Conservation (phyloP, 495 filamentous ascomycete species). For the Aspergillus saccharolyticus region DNA sequence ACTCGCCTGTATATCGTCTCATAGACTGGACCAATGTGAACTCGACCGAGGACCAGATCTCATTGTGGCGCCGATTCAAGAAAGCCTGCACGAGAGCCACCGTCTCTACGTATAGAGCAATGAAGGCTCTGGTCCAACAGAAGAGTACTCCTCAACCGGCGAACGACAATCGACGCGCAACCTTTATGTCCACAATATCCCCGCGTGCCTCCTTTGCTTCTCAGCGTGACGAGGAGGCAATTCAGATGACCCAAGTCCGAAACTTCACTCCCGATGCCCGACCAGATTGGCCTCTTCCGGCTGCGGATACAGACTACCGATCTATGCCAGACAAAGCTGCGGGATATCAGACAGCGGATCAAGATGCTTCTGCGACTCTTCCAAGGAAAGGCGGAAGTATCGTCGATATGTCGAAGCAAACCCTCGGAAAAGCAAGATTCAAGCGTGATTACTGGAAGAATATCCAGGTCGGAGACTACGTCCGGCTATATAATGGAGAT, state of each 20-base stretch:
- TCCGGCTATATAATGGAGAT: constrained; percentile 94
- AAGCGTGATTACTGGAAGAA: constrained; percentile 95
- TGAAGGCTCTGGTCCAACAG: constrained; percentile 35
- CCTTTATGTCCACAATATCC: constrained; percentile 57
- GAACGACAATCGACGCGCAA: constrained; percentile 51
- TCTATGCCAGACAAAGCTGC: constrained; percentile 32
- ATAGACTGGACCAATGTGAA: constrained; percentile 92
- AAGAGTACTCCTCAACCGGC: constrained; percentile 36
- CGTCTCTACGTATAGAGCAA: constrained; percentile 50
- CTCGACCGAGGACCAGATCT: constrained; percentile 78
- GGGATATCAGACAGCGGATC: constrained; percentile 28
- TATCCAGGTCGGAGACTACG: constrained; percentile 92
- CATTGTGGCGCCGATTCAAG: constrained; percentile 83
- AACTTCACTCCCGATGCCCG: constrained; percentile 63
- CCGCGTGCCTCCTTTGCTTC: constrained; percentile 58
- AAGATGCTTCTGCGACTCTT: constrained; percentile 16
- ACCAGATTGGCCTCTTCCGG: constrained; percentile 32
- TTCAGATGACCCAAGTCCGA: constrained; percentile 94
- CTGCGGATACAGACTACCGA: constrained; percentile 21
- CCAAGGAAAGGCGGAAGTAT: constrained; percentile 59
- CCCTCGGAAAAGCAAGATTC: constrained; percentile 65
- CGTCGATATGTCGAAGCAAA: constrained; percentile 54
- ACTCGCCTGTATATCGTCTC: constrained; percentile 87
- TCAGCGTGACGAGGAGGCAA: constrained; percentile 54
- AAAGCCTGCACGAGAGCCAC: constrained; percentile 74